Evolutionary conservation across 2,329 filamentous ascomycete species (phyloP), one percentile per base, ranked within the genome.

Genomic region (Xylariaceae sp.): DNA sequence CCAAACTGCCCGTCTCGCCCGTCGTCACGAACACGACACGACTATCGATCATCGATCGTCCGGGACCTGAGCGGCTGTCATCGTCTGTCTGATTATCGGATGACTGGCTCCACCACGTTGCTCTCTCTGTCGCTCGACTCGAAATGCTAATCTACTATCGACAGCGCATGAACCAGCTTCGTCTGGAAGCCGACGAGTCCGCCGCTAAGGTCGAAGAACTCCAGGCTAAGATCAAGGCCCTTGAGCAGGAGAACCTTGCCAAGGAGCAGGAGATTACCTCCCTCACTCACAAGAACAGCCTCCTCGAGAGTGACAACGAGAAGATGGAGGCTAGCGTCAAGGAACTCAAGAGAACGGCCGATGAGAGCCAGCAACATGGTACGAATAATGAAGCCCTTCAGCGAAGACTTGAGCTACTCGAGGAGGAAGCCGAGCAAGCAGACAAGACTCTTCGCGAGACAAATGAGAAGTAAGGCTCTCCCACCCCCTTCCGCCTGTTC

Each of bases 191-290:
- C 72, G 94, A 97, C 73, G 89, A 94, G 75, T 87, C 90, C 66
- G 79, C 86, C 66, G 78, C 82, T 74, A 89, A 93, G 80, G 88
- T 88, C 66, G 90, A 97, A 74, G 93, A 97, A 79, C 85, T 96
- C 68, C 87, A 94, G 80, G 67, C 77, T 71, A 92, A 90, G 80
- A 84, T 97, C 80, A 97, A 97, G 84, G 76, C 79, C 57, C 84
- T 97, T 65, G 92, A 99, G 80, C 89, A 96, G 78, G 93, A 97
- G 81, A 96, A 92, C 77, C 83, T 96, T 64, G 83, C 88, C 74
- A 97, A 97, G 82, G 94, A 97, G 81, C 92, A 97, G 79, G 93
- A 97, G 77, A 96, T 97, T 77, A 95, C 90, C 67, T 97, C 94
- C 56, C 86, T 97, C 72, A 86, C 88, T 74, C 93, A 97, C 88